These are phyloP conservation scores for Chenopodium album DNA, from an alignment of 148 eudicot genomes.

Conservation along the genomic window DNA sequence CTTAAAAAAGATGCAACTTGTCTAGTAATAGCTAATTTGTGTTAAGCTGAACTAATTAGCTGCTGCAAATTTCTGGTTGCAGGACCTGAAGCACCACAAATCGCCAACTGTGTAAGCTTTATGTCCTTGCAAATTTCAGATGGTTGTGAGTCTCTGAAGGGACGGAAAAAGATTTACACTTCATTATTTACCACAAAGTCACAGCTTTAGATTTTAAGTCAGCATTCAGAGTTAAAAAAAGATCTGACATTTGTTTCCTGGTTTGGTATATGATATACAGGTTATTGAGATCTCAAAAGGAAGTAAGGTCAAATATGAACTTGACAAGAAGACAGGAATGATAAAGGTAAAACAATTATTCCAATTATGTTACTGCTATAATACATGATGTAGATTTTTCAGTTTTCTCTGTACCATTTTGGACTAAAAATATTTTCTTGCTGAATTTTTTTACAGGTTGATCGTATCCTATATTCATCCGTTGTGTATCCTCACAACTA, in stretches of 20 bases:
- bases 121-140: neutral
- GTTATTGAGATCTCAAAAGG: conserved; percentile 75
- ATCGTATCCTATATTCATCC: conserved; percentile 78
- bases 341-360: conserved; percentile 47
- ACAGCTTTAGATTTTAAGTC: neutral
- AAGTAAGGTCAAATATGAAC: conserved; percentile 82
- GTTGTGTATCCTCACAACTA: conserved; percentile 92
- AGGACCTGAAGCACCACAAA: conserved; percentile 69
- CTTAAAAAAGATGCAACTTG: neutral
- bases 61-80: conserved; percentile 20
- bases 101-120: conserved; percentile 58
- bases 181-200: neutral
- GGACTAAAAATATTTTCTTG: too few species aligned
- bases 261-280: conserved; percentile 25
- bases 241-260: neutral
- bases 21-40: neutral
- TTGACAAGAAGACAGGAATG: conserved; percentile 76
- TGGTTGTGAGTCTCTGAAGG: neutral
- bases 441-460: conserved; percentile 43
- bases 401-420: neutral
- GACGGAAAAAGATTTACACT: neutral
- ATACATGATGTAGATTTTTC: neutral
- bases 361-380: neutral
- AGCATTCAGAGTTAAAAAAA: neutral
- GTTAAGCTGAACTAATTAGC: neutral